Evolutionary conservation across 495 filamentous ascomycete species (phyloP), one percentile per base, ranked within the genome.

Genomic region (Barbatosphaeria neglecta): DNA sequence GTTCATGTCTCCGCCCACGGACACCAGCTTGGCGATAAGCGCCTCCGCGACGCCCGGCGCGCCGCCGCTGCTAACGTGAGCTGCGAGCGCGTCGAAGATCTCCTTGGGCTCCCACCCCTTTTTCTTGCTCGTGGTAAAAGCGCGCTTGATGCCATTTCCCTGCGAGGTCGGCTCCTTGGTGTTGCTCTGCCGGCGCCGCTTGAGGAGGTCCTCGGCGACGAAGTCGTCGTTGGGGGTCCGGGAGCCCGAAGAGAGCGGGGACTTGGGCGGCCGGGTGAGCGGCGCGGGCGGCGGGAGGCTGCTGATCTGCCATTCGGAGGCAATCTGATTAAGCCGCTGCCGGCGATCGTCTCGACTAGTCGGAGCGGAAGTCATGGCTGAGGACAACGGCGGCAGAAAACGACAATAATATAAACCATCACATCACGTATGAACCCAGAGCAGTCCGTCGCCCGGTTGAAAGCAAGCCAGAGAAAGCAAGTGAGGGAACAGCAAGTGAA

Each of bases 11-110:
- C 68, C 69, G 17, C 70, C 70, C 24, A 52, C 63, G 9, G 52
- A 44, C 20, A 57, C 49, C 37, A 74, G 52, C 58, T 65, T 74
- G 4, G 50, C 53, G 37, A 74, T 69, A 17, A 74, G 56, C 17
- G 59, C 67, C 47, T 73, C 68, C 43, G 70, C 69, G 27, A 74
- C 68, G 1, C 62, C 68, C 6, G 70, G 65, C 0, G 65, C 60
- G 4, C 70, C 70, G 20, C 47, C 51, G 41, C 65, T 65, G 24
- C 52, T 44, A 16, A 74, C 62, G 33, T 70, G 68, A 35, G 56
- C 56, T 19, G 63, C 48, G 31, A 74, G 64, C 22, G 61, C 63
- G 25, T 65, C 64, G 50, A 69, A 68, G 16, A 74, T 62, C 45
- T 74, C 69, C 35, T 60, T 62, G 23, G 66, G 55, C 5, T 74